These are phyloP conservation scores for Calocybe cyanea DNA, from an alignment of 768 basidiomycete genomes.

Conservation along the genomic window DNA sequence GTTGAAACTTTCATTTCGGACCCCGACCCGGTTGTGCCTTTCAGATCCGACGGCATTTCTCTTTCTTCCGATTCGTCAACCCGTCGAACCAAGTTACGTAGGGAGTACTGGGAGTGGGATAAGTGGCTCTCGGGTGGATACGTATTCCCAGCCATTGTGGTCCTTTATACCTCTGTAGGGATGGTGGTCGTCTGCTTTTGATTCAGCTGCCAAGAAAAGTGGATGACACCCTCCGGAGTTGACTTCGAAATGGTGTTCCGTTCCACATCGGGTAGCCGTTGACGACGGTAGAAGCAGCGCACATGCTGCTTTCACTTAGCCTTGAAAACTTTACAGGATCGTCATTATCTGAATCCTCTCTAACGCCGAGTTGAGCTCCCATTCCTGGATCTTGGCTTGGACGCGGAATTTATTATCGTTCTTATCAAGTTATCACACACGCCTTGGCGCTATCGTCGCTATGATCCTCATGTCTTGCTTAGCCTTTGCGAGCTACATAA, in stretches of 20 bases:
- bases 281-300: background rate
- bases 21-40: background rate
- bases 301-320: background rate
- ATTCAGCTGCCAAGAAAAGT: background rate
- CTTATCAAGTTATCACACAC: too few relatives aligned
- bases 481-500: too few relatives aligned
- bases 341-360: too few relatives aligned
- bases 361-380: too few relatives aligned
- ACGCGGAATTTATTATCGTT: too few relatives aligned
- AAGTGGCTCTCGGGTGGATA: background rate
- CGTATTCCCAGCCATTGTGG: background rate
- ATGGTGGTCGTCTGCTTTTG: background rate
- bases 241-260: background rate
- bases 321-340: background rate
- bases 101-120: too few relatives aligned
- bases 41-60: constrained; percentile 5
- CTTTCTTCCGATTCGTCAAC: background rate
- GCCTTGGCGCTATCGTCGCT: too few relatives aligned
- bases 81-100: background rate
- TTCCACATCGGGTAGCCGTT: constrained; percentile 1
- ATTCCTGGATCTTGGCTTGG: too few relatives aligned
- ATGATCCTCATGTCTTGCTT: too few relatives aligned
- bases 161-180: background rate
- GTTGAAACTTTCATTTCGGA: constrained; percentile 1
- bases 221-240: background rate